Evolutionary conservation across 257 asterid genomes (phyloP).

Genomic region (Plantago elongata): DNA sequence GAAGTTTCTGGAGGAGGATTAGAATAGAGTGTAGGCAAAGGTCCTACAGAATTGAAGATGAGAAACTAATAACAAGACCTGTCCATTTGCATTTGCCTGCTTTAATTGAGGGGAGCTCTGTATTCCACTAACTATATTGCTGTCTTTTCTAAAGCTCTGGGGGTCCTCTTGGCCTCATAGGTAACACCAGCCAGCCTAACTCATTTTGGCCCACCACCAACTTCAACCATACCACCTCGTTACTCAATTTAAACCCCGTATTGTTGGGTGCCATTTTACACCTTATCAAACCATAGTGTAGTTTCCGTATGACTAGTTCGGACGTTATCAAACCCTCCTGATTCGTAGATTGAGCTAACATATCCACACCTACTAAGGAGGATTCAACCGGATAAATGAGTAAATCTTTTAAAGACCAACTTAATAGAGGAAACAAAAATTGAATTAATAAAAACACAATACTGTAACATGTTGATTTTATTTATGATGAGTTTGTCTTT

Average conservation of each 20-base stretch:
- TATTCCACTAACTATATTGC: constrained; percentile 12
- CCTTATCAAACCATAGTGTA: too few relatives aligned
- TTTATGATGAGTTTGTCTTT: too few relatives aligned
- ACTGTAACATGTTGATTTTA: too few relatives aligned
- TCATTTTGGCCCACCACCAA: constrained; percentile 29
- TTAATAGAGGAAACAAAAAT: too few relatives aligned
- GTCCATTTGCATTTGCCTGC: constrained; percentile 27
- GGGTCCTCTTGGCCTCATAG: constrained; percentile 18
- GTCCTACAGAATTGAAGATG: constrained; percentile 11
- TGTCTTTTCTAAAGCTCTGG: constrained; percentile 31
- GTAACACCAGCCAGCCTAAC: constrained; percentile 9
- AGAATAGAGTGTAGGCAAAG: constrained; percentile 14
- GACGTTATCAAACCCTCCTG: too few relatives aligned
- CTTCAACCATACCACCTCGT: constrained; percentile 8
- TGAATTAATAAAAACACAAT: too few relatives aligned
- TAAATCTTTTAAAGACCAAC: too few relatives aligned
- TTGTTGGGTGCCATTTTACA: not conserved
- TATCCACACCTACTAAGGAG: too few relatives aligned
- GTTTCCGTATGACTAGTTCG: too few relatives aligned
- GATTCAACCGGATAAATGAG: too few relatives aligned
- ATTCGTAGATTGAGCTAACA: too few relatives aligned
- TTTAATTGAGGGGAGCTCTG: constrained; percentile 21
- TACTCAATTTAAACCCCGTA: constrained; percentile 7
- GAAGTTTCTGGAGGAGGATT: not conserved
- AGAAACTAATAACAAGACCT: constrained; percentile 20